These are phyloP conservation scores for Vachellia pachyceras DNA, from an alignment of 306 rosid genomes.

Conservation along the genomic window DNA sequence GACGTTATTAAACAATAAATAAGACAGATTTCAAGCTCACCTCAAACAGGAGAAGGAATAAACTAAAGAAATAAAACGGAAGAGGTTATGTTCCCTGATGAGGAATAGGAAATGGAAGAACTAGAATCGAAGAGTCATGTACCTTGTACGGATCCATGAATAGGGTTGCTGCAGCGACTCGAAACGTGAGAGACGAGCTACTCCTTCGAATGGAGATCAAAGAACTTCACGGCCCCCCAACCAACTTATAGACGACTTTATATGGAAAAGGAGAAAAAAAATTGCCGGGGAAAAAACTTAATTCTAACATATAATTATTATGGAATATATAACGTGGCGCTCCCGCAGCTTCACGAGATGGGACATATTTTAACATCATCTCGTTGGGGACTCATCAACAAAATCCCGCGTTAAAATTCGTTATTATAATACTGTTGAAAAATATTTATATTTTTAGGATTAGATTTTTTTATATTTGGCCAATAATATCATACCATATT, in stretches of 20 bases:
- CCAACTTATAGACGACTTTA: not conserved
- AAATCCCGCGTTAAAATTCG: not conserved
- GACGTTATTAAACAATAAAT: not conserved
- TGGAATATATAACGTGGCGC: not conserved
- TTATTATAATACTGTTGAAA: no score
- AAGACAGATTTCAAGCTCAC: not conserved
- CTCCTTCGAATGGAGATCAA: not conserved
- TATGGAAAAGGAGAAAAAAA: no score
- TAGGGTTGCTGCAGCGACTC: not conserved
- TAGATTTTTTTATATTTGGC: no score
- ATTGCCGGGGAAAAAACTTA: not conserved
- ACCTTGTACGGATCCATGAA: constrained; percentile 40
- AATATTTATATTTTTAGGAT: no score
- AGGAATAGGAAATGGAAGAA: not conserved
- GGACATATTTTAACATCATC: not conserved
- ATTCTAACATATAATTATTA: not conserved
- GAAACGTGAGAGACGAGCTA: not conserved
- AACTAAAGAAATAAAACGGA: not conserved
- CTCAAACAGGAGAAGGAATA: not conserved
- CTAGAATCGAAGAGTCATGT: not conserved
- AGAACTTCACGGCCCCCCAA: not conserved
- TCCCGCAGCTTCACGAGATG: not conserved
- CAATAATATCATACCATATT: no score
- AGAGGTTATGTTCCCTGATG: not conserved
- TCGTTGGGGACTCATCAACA: not conserved